These are phyloP conservation scores for Wallacemonas sp. DNA, from an alignment of 208 protist genomes.

Conservation along the genomic window DNA sequence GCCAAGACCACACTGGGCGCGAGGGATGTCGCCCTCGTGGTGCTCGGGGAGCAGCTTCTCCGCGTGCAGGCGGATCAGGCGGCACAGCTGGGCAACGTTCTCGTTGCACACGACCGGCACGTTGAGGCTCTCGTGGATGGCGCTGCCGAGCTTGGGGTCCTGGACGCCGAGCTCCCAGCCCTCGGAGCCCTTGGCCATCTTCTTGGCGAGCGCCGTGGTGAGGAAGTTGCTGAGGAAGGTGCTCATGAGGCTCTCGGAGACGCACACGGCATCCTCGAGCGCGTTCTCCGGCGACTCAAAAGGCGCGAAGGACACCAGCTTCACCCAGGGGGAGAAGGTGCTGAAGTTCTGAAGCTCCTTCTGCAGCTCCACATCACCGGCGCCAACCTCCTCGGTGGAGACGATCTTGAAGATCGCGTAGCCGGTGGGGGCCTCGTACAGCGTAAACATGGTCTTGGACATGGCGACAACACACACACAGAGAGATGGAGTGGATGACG, in stretches of 20 bases:
- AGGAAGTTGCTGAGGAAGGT: conserved; percentile 94
- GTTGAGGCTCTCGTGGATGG: conserved; percentile 92
- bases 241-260: conserved; percentile 95
- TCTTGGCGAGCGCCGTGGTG: conserved; percentile 94
- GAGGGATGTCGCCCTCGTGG: conserved; percentile 94
- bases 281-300: conserved; percentile 97
- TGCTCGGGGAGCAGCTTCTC: conserved; percentile 93
- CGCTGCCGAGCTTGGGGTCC: conserved; percentile 95
- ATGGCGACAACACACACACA: conserved; percentile 30
- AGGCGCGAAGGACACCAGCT: conserved; percentile 95
- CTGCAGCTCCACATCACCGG: conserved; percentile 89
- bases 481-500: not conserved
- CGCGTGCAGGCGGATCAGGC: conserved; percentile 97
- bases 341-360: conserved; percentile 92
- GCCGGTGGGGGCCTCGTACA: conserved; percentile 97
- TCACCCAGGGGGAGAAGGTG: conserved; percentile 95
- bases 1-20: conserved; percentile 98
- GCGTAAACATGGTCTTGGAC: conserved; percentile 90
- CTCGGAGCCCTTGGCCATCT: conserved; percentile 73
- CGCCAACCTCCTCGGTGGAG: conserved; percentile 95
- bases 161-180: conserved; percentile 94
- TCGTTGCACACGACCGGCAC: conserved; percentile 92
- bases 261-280: conserved; percentile 97
- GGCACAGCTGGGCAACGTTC: conserved; percentile 86
- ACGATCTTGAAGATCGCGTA: conserved; percentile 96